Percentiles rank a stretch among this genome's conserved stretches.
phyloP scores from a whole-genome alignment of 805 yeast genomes.

The Kodamaea leandrae region DNA sequence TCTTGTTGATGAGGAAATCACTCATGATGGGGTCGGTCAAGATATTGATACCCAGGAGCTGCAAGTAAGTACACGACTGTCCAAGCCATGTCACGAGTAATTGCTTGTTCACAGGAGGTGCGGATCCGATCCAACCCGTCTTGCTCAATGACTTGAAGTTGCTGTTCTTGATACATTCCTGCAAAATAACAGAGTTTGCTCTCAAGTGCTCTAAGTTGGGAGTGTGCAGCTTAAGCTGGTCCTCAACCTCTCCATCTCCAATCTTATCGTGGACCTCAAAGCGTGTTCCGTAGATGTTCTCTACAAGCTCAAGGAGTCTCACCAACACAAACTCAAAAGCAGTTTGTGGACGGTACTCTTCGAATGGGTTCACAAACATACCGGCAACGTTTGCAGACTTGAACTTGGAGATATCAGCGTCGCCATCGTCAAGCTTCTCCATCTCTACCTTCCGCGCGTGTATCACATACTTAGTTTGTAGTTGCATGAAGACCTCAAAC shows the following conservation, averaged over 20 bases:
- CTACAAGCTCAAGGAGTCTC: constrained; percentile 68
- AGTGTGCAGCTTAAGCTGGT: constrained; percentile 53
- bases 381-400: constrained; percentile 56
- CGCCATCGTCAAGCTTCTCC: constrained; percentile 7
- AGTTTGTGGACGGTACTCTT: constrained; percentile 87
- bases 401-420: constrained; percentile 22
- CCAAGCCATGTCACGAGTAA: constrained; percentile 88
- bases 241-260: constrained; percentile 57
- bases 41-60: constrained; percentile 67
- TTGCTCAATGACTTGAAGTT: constrained; percentile 18
- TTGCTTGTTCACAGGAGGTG: constrained; percentile 29
- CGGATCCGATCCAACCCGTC: background rate
- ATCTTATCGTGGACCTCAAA: constrained; percentile 36
- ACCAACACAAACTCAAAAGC: constrained; percentile 79
- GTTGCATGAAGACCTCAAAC: constrained; percentile 60
- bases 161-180: constrained; percentile 22
- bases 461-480: constrained; percentile 54
- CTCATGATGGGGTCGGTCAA: constrained; percentile 84
- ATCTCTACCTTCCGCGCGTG: constrained; percentile 36
- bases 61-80: constrained; percentile 79
- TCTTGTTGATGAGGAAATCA: constrained; percentile 57
- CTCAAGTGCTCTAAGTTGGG: constrained; percentile 54
- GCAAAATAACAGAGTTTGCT: constrained; percentile 30
- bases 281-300: constrained; percentile 43
- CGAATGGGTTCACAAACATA: constrained; percentile 85